Conservation (phyloP, 192 early-diverging fungal species). For the Umbelopsis sp. region DNA sequence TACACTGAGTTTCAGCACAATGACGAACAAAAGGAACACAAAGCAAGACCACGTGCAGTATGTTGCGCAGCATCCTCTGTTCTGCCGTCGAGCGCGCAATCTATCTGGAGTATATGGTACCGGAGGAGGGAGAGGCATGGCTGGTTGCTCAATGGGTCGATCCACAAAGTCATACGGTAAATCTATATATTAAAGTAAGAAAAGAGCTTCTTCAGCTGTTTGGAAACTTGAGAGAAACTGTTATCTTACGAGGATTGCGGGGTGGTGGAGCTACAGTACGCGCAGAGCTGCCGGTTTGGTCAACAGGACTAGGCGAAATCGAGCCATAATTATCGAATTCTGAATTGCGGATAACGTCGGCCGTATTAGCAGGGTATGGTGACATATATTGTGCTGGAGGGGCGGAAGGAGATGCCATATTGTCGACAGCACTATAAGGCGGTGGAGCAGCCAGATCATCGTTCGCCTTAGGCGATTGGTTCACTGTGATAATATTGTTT, state of each 20-base stretch:
- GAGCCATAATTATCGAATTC: neutral
- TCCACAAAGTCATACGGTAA: neutral
- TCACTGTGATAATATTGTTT: neutral
- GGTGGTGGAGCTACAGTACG: neutral
- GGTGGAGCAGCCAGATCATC: neutral
- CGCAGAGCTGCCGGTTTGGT: neutral
- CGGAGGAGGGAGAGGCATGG: neutral
- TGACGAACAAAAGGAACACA: neutral
- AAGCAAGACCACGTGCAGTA: constrained; percentile 10
- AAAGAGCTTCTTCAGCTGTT: neutral
- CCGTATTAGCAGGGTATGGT: neutral
- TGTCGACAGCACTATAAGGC: neutral
- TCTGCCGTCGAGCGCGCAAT: neutral
- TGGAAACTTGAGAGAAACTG: neutral
- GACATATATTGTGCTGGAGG: neutral
- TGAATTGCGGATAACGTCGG: neutral
- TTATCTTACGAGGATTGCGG: neutral
- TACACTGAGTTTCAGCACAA: neutral
- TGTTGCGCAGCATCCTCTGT: constrained; percentile 6
- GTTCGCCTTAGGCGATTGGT: neutral
- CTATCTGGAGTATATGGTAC: constrained; percentile 7
- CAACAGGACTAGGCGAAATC: neutral
- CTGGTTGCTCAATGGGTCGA: neutral
- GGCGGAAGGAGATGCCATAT: neutral
- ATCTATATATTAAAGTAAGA: neutral